These are phyloP conservation scores for Epicoccum nigrum DNA, from an alignment of 2,329 filamentous ascomycete genomes.

Conservation along the genomic window DNA sequence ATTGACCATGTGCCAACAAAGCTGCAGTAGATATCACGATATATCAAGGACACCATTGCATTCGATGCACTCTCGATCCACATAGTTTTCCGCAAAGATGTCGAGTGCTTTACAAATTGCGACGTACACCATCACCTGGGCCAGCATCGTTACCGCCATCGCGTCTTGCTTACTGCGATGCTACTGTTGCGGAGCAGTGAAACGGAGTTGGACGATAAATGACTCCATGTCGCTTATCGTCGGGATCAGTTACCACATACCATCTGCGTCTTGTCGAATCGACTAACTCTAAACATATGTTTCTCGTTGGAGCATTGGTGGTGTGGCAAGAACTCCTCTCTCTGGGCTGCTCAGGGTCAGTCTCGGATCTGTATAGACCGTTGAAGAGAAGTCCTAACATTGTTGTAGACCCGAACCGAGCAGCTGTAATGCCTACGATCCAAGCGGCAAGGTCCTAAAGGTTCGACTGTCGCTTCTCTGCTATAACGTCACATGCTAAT, in stretches of 20 bases:
- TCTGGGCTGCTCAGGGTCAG: constrained; percentile 3
- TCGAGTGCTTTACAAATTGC: constrained; percentile 4
- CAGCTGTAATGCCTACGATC: not conserved
- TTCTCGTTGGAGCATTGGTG: not conserved
- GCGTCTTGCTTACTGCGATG: constrained; percentile 2
- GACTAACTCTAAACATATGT: not conserved
- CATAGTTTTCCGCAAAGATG: not conserved
- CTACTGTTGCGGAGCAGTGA: constrained; percentile 6
- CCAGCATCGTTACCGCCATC: constrained; percentile 1
- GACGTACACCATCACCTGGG: constrained; percentile 8
- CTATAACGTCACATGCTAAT: not conserved
- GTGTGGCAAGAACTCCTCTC: constrained; percentile 1
- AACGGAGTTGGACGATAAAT: constrained; percentile 10
- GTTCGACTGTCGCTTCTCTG: not conserved
- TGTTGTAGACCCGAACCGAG: not conserved
- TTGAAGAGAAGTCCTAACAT: not conserved
- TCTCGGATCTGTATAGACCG: not conserved
- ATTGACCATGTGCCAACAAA: too few species aligned
- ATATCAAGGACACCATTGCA: too few species aligned
- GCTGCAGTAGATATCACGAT: too few species aligned
- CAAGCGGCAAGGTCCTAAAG: not conserved
- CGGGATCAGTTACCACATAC: not conserved
- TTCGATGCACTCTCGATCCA: not conserved
- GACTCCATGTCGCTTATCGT: constrained; percentile 12
- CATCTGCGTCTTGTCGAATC: not conserved